These are phyloP conservation scores for Gloeopeniophorella convolvens DNA, from an alignment of 768 basidiomycete genomes.

Conservation along the genomic window DNA sequence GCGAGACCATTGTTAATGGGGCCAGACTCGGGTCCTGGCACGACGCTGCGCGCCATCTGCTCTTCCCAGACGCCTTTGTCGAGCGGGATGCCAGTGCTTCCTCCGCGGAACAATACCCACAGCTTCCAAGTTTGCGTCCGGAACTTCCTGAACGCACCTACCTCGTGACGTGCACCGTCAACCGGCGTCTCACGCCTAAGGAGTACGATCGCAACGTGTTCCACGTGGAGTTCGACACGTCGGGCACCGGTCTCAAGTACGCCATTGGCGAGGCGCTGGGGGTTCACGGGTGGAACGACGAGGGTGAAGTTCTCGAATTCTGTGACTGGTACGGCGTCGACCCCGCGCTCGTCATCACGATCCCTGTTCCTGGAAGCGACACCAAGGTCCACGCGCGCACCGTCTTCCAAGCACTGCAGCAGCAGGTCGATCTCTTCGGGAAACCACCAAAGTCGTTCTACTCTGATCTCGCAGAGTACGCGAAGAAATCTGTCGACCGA, in stretches of 20 bases:
- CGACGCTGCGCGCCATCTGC: constrained; percentile 78
- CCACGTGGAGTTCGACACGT: constrained; percentile 93
- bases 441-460: constrained; percentile 96
- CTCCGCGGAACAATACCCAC: constrained; percentile 40
- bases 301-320: constrained; percentile 80
- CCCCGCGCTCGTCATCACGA: constrained; percentile 69
- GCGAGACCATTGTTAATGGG: constrained; percentile 53
- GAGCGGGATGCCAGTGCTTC: constrained; percentile 35
- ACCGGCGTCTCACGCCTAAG: constrained; percentile 86
- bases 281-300: constrained; percentile 97
- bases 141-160: constrained; percentile 85
- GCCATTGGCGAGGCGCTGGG: constrained; percentile 96
- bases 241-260: constrained; percentile 90
- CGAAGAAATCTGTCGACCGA: constrained; percentile 61
- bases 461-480: constrained; percentile 73
- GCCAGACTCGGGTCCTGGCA: constrained; percentile 69
- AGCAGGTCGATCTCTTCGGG: constrained; percentile 95
- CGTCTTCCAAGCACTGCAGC: constrained; percentile 91
- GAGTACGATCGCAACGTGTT: constrained; percentile 99
- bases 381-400: constrained; percentile 83
- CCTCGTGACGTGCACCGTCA: constrained; percentile 90
- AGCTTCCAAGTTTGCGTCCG: constrained; percentile 72
- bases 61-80: constrained; percentile 80
- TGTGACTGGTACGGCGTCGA: constrained; percentile 89
- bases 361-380: constrained; percentile 61